Evolutionary conservation across 1,284 basidiomycete genomes (phyloP).

Genomic region (Marasmius fiardii): DNA sequence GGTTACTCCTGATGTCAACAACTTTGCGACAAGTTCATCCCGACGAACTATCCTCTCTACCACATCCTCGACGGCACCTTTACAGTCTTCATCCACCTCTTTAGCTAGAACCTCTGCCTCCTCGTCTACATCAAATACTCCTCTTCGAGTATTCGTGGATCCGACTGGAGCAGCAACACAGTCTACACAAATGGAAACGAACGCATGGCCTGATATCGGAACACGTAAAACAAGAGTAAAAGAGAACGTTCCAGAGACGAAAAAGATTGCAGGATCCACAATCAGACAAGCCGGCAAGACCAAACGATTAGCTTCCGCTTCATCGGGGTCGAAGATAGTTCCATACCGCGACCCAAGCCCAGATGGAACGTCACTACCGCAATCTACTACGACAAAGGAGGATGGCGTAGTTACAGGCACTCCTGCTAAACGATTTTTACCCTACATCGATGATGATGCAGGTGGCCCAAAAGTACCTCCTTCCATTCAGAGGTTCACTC

Average conservation of each 20-base stretch:
- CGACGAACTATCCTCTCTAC: conserved; percentile 33
- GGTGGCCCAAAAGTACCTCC: conserved; percentile 25
- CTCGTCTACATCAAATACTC: conserved; percentile 46
- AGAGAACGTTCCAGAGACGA: conserved; percentile 67
- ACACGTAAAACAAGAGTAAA: conserved; percentile 72
- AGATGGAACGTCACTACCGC: conserved; percentile 32
- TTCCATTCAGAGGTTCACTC: conserved; percentile 56
- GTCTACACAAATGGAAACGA: conserved; percentile 34
- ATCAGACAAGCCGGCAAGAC: conserved; percentile 56
- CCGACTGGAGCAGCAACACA: conserved; percentile 49
- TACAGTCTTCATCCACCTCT: conserved; percentile 25
- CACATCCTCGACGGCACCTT: conserved; percentile 26
- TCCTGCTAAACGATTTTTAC: conserved; percentile 30
- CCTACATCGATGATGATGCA: conserved; percentile 36
- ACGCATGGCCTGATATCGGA: conserved; percentile 66
- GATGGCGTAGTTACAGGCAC: conserved; percentile 27
- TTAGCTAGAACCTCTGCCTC: conserved; percentile 17
- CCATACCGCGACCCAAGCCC: conserved; percentile 53
- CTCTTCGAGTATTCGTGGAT: conserved; percentile 69
- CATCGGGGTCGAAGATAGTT: conserved; percentile 45
- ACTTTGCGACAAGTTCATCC: conserved; percentile 22
- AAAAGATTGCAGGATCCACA: conserved; percentile 62
- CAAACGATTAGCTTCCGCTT: conserved; percentile 42
- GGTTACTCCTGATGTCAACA: conserved; percentile 19
- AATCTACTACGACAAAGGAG: not conserved